phyloP scores from a whole-genome alignment of 2,329 filamentous ascomycete genomes.

The Pseudogymnoascus sp. region DNA sequence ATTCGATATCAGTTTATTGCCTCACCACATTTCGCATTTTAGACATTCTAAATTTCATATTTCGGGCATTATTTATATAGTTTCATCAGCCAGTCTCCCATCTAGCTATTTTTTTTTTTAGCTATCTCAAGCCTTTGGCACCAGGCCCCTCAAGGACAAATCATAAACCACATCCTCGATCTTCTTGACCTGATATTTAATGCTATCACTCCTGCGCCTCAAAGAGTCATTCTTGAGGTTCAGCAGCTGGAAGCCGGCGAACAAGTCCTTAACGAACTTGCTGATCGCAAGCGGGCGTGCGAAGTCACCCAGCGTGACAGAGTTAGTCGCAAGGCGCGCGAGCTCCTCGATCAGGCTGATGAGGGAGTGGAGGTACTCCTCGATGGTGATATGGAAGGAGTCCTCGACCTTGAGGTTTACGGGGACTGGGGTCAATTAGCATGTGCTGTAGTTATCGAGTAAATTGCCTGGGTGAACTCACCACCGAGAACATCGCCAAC shows the following conservation, averaged over 20 bases:
- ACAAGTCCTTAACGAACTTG: slow-evolving; percentile 87
- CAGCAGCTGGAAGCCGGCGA: slow-evolving; percentile 91
- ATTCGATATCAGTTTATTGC: slow-evolving; percentile 1
- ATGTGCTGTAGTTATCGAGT: neutral
- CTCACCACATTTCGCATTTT: neutral
- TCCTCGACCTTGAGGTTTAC: slow-evolving; percentile 86
- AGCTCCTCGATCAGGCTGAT: slow-evolving; percentile 86
- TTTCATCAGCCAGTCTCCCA: neutral
- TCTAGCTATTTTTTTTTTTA: neutral
- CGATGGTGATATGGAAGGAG: slow-evolving; percentile 89
- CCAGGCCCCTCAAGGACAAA: slow-evolving; percentile 73
- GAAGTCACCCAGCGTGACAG: slow-evolving; percentile 86
- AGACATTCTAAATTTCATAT: neutral
- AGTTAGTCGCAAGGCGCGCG: slow-evolving; percentile 83
- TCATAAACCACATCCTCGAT: slow-evolving; percentile 98
- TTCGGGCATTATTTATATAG: neutral
- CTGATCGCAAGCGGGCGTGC: slow-evolving; percentile 78
- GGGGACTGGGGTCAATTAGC: slow-evolving; percentile 50
- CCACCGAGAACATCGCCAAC: slow-evolving; percentile 69
- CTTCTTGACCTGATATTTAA: slow-evolving; percentile 97
- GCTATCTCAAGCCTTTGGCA: slow-evolving; percentile 36
- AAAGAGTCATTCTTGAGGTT: slow-evolving; percentile 95
- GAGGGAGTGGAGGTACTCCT: slow-evolving; percentile 88
- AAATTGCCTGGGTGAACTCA: slow-evolving; percentile 30
- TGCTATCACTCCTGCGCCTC: slow-evolving; percentile 77